Percentiles rank a stretch among this genome's conserved stretches.
Evolutionary conservation across 2,329 filamentous ascomycete species (phyloP).

Genomic region (Diaporthe citriasiana): DNA sequence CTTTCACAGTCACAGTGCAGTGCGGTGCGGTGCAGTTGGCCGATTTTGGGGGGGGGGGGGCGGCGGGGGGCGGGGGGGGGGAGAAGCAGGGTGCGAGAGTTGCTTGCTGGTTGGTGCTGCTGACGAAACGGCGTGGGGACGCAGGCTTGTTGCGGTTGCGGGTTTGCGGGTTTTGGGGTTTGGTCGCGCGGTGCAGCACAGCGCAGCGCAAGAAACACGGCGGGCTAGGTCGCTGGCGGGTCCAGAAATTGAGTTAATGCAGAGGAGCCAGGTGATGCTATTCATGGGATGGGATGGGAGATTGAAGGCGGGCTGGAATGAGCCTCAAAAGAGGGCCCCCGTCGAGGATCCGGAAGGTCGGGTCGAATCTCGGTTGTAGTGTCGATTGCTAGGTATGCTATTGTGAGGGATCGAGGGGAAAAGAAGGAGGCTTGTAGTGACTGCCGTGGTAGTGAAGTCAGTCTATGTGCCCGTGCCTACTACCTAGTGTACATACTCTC

Average conservation of each 20-base stretch:
- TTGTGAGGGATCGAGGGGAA: slow-evolving; percentile 31
- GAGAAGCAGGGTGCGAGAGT: slow-evolving; percentile 15
- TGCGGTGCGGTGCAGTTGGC: slow-evolving; percentile 19
- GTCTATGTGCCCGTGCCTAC: too few species aligned
- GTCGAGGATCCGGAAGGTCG: slow-evolving; percentile 28
- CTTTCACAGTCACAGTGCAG: slow-evolving; percentile 32
- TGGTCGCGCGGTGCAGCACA: slow-evolving; percentile 1
- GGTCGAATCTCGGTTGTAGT: slow-evolving; percentile 29
- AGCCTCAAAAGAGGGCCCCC: slow-evolving; percentile 25
- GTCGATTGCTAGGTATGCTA: slow-evolving; percentile 18
- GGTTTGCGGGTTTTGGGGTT: slow-evolving; percentile 8
- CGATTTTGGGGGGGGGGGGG: slow-evolving; percentile 8
- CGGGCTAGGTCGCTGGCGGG: slow-evolving; percentile 26
- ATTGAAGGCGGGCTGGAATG: slow-evolving; percentile 28
- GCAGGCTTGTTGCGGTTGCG: slow-evolving; percentile 7
- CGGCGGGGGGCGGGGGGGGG: slow-evolving; percentile 5
- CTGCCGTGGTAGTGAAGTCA: background rate
- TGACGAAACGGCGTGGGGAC: slow-evolving; percentile 30
- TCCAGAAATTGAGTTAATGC: slow-evolving; percentile 35
- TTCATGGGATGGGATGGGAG: slow-evolving; percentile 24
- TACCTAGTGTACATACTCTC: too few species aligned
- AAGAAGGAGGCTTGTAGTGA: slow-evolving; percentile 15
- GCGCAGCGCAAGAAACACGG: slow-evolving; percentile 31
- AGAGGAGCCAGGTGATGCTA: slow-evolving; percentile 24
- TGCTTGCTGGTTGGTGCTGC: slow-evolving; percentile 17